Evolutionary conservation across 176 grass and related monocot genomes (phyloP).

Genomic region (Eragrostis curvula): DNA sequence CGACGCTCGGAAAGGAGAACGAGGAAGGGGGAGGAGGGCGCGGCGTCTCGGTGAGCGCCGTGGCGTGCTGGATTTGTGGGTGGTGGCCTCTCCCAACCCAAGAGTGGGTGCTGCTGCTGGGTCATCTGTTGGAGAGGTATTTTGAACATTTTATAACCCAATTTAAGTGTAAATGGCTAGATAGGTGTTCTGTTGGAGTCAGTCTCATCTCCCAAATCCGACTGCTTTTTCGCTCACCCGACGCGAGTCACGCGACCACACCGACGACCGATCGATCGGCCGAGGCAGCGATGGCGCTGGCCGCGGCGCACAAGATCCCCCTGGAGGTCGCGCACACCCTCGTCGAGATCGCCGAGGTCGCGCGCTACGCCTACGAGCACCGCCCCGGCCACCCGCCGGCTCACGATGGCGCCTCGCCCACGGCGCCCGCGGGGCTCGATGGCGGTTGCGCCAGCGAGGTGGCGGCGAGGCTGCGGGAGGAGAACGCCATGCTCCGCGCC

Average conservation of each 20-base stretch:
- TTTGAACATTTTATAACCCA: too few relatives aligned
- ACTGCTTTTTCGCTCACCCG: neutral
- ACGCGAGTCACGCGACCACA: neutral
- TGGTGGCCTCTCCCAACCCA: too few relatives aligned
- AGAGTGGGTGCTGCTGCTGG: too few relatives aligned
- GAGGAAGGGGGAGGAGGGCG: too few relatives aligned
- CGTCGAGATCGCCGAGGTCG: conserved; percentile 85
- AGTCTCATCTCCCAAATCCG: neutral
- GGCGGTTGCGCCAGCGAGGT: conserved; percentile 26
- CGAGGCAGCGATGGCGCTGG: conserved; percentile 35
- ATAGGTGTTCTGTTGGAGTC: too few relatives aligned
- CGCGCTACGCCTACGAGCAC: conserved; percentile 70
- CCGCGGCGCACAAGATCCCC: conserved; percentile 58
- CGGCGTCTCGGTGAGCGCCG: too few relatives aligned
- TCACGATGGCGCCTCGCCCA: neutral
- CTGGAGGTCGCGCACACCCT: conserved; percentile 77
- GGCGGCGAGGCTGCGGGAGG: conserved; percentile 55
- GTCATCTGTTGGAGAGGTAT: too few relatives aligned
- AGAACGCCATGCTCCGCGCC: conserved; percentile 72
- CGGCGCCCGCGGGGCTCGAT: neutral
- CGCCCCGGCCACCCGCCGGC: conserved; percentile 38
- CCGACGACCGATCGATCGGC: neutral
- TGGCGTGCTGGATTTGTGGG: too few relatives aligned
- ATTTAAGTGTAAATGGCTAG: too few relatives aligned
- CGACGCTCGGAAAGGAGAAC: too few relatives aligned